phyloP scores from a whole-genome alignment of 2,329 filamentous ascomycete genomes.

The Aspergillus tanneri region DNA sequence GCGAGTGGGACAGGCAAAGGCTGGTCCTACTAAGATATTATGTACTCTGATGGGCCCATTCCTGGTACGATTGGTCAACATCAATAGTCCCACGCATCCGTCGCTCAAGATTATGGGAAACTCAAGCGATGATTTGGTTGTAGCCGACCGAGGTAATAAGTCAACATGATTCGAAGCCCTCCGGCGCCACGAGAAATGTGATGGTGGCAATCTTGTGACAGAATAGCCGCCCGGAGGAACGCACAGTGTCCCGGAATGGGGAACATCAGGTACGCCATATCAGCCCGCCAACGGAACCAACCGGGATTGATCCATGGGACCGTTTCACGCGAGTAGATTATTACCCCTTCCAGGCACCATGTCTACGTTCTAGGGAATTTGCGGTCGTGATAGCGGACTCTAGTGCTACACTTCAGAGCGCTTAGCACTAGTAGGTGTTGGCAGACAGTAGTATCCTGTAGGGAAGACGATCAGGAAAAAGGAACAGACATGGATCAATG shows the following conservation, averaged over 20 bases:
- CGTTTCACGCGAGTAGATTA: constrained; percentile 20
- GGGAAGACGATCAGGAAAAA: constrained; percentile 7
- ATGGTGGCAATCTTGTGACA: constrained; percentile 6
- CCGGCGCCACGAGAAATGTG: neutral
- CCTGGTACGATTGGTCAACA: neutral
- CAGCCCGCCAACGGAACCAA: constrained; percentile 16
- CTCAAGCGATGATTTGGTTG: neutral
- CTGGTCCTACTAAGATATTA: neutral
- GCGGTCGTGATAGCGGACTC: constrained; percentile 3
- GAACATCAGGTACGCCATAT: neutral
- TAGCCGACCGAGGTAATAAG: constrained; percentile 8
- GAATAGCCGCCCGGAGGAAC: neutral
- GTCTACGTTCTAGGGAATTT: constrained; percentile 5
- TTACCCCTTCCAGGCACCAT: constrained; percentile 14
- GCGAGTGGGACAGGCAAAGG: constrained; percentile 8
- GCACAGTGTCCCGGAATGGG: neutral
- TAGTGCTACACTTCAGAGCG: neutral
- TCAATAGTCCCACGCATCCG: neutral
- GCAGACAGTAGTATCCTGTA: constrained; percentile 3
- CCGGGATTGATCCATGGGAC: constrained; percentile 23
- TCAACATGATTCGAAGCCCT: constrained; percentile 6
- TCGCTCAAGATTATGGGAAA: neutral
- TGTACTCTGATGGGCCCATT: constrained; percentile 8
- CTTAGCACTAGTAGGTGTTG: neutral
- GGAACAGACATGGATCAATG: constrained; percentile 4